A percentile compares a stretch with the other conserved stretches of the same genome.
These are phyloP conservation scores for Rhynchospora tenuis DNA, from an alignment of 176 grass and related monocot genomes.

Conservation along the genomic window DNA sequence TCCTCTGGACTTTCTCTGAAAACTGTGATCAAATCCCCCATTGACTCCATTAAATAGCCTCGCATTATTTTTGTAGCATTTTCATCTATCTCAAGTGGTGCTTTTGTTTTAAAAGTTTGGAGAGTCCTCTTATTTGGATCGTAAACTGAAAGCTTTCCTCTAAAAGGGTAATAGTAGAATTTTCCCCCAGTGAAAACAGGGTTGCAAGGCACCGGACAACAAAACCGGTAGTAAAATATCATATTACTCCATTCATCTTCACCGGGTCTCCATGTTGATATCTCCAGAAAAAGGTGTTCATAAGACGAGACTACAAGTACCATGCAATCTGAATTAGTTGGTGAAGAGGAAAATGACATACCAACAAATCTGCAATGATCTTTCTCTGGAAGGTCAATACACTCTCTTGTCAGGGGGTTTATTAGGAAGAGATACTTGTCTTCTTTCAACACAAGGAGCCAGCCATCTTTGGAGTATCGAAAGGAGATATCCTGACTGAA, in stretches of 20 bases:
- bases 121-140: not conserved
- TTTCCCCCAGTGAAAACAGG: not conserved
- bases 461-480: constrained; percentile 24
- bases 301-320: not conserved
- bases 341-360: not conserved
- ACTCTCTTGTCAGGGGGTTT: constrained; percentile 18
- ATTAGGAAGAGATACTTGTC: not conserved
- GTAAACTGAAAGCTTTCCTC: constrained; percentile 7
- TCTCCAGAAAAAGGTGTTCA: not conserved
- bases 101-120: not conserved
- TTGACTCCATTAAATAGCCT: not conserved
- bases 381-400: not conserved
- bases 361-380: not conserved
- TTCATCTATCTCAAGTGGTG: not conserved
- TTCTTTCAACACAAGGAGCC: not conserved
- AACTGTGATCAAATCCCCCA: not conserved
- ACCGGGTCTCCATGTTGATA: constrained; percentile 1
- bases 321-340: not conserved
- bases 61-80: not conserved
- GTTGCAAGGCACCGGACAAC: not conserved
- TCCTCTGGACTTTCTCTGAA: not conserved
- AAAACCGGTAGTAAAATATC: not conserved
- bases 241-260: not conserved
- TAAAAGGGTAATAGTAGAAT: constrained; percentile 2
- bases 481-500: not conserved